Conservation (phyloP, 1,284 basidiomycete genomes). For the Trametes pubescens region DNA sequence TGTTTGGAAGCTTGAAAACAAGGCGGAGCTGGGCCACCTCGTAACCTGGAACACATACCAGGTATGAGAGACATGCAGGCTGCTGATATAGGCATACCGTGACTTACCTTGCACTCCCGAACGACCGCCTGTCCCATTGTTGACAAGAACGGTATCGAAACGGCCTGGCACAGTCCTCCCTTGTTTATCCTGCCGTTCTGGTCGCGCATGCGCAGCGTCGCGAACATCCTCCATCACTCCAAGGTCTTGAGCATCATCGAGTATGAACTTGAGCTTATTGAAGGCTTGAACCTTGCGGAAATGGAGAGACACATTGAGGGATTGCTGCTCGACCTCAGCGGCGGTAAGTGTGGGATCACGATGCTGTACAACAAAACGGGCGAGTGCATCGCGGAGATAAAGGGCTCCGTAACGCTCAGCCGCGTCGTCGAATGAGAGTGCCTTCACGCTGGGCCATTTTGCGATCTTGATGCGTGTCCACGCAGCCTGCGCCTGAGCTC, state of each 20-base stretch:
- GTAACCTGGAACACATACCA: conserved; percentile 19
- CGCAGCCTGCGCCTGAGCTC: neutral
- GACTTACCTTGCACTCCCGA: conserved; percentile 17
- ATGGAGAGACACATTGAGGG: neutral
- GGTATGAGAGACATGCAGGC: too few species aligned
- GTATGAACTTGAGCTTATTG: conserved; percentile 29
- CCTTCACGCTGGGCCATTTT: conserved; percentile 33
- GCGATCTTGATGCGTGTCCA: conserved; percentile 7
- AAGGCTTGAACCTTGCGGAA: conserved; percentile 24
- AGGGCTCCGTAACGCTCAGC: conserved; percentile 36
- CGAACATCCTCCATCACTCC: neutral
- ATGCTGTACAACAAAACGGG: conserved; percentile 34
- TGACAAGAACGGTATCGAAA: conserved; percentile 32
- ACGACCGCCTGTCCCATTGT: conserved; percentile 9
- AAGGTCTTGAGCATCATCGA: conserved; percentile 5
- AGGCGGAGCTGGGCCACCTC: conserved; percentile 30
- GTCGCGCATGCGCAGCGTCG: conserved; percentile 26
- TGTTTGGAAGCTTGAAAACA: conserved; percentile 24
- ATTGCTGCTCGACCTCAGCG: conserved; percentile 4
- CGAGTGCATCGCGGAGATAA: conserved; percentile 40
- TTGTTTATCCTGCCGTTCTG: conserved; percentile 9
- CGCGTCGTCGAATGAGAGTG: conserved; percentile 26
- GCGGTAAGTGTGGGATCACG: conserved; percentile 12
- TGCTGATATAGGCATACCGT: neutral
- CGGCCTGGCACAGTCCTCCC: conserved; percentile 18